phyloP scores from a whole-genome alignment of 2,329 filamentous ascomycete genomes.

The Aspergillus sp. region DNA sequence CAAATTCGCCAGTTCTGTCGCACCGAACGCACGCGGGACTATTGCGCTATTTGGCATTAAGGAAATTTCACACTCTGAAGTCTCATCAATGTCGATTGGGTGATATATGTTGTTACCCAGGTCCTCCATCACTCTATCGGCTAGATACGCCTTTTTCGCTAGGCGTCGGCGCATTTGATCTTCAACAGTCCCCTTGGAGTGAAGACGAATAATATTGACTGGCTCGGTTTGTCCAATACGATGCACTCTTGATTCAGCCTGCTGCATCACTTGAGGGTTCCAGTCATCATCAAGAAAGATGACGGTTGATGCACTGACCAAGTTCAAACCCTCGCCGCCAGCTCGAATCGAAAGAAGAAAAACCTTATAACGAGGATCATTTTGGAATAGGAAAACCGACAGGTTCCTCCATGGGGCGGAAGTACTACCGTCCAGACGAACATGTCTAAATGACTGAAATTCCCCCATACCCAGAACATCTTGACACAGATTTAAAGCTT shows the following conservation, averaged over 20 bases:
- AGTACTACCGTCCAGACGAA: conserved; percentile 54
- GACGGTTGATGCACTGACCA: conserved; percentile 55
- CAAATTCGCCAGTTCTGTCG: neutral
- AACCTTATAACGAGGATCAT: conserved; percentile 49
- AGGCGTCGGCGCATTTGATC: conserved; percentile 60
- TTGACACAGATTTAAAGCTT: conserved; percentile 53
- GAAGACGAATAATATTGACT: conserved; percentile 58
- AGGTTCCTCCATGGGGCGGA: conserved; percentile 52
- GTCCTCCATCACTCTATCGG: conserved; percentile 58
- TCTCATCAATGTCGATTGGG: neutral
- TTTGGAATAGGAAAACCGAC: conserved; percentile 55
- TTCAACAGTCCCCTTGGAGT: conserved; percentile 58
- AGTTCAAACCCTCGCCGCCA: conserved; percentile 57
- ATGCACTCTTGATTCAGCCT: conserved; percentile 56
- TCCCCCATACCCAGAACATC: conserved; percentile 51
- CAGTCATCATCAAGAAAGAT: conserved; percentile 59
- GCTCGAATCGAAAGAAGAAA: conserved; percentile 59
- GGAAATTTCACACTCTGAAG: neutral
- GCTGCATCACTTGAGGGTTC: conserved; percentile 55
- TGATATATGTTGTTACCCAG: neutral
- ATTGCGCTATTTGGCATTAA: neutral
- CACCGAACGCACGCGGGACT: neutral
- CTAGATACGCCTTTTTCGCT: conserved; percentile 63
- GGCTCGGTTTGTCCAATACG: conserved; percentile 56
- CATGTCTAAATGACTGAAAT: conserved; percentile 45